Conservation (phyloP, 306 rosid genomes). For the Luffa aegyptiaca region DNA sequence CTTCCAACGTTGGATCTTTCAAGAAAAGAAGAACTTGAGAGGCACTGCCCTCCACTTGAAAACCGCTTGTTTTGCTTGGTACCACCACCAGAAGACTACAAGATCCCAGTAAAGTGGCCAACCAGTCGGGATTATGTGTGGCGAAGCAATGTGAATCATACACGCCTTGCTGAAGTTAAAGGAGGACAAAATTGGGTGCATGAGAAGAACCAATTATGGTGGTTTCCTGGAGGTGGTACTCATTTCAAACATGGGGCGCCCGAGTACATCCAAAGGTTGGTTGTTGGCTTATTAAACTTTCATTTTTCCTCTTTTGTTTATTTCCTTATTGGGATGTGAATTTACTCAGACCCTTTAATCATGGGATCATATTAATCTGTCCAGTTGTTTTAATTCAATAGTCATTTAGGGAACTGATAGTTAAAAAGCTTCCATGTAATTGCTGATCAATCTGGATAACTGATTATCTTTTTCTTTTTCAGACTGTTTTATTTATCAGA, state of each 20-base stretch:
- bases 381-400: not conserved
- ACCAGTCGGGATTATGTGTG: slow-evolving; percentile 88
- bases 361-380: not conserved
- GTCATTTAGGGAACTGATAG: not conserved
- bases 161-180: slow-evolving; percentile 82
- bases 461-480: not conserved
- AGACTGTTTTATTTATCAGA: not conserved
- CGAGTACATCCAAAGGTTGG: slow-evolving; percentile 76
- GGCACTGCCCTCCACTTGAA: slow-evolving; percentile 81
- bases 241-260: slow-evolving; percentile 94
- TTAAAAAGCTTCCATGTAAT: slow-evolving; percentile 1
- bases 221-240: slow-evolving; percentile 99
- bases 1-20: slow-evolving; percentile 44
- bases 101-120: slow-evolving; percentile 82
- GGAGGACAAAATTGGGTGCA: slow-evolving; percentile 99
- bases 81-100: slow-evolving; percentile 78
- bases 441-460: not conserved
- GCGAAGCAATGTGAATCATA: slow-evolving; percentile 89
- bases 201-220: slow-evolving; percentile 67
- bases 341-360: not conserved
- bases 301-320: not conserved
- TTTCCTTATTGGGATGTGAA: not conserved
- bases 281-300: not conserved
- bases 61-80: slow-evolving; percentile 76
- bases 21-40: slow-evolving; percentile 74